Evolutionary conservation across 345 rosid species (phyloP), one percentile per base, ranked within the genome.

Genomic region (Salix udensis): DNA sequence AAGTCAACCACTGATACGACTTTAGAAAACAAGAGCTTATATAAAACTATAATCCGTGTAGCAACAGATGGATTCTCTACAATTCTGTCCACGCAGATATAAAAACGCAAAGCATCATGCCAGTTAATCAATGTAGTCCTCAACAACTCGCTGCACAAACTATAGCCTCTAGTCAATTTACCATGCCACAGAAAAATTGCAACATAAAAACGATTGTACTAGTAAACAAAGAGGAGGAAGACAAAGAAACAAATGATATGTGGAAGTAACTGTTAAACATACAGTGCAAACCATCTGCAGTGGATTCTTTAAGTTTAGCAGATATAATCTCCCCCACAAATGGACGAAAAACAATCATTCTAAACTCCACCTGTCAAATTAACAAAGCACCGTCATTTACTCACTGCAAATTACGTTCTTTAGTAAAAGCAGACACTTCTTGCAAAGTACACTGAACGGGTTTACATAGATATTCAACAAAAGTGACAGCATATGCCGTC

Each of bases 261-360:
- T 64, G n/a, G 37, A 60, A 65, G 42, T 31, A 52, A 5, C 77
- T 31, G 21, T 53, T 48, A 14, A 62, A 92, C 98, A 74, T 89
- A 96, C 99, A 85, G 61, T 85, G 96, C 74, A 96, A 81, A 74
- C 97, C 97, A 68, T 81, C 87, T 40, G 83, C 82, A 72, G 86
- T 88, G 46, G 91, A 92, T 82, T 89, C 94, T 83, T 88, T 96
- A 52, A 96, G 90, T 80, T 88, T 88, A 4, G 90, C 97, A 75
- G 81, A 73, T 60, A 96, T 92, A 74, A 91, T 74, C 84, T 96
- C 98, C 65, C 97, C 98, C 74, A 88, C 85, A 84, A 91, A 93
- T 71, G 99, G 99, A 71, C 97, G 96, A 76, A 96, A 96, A 73
- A 91, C 82, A 7, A 96, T 71, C 84, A 93, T 73, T 81, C 96